Conservation (phyloP, 2,329 filamentous ascomycete species). For the Xylariaceae sp. region DNA sequence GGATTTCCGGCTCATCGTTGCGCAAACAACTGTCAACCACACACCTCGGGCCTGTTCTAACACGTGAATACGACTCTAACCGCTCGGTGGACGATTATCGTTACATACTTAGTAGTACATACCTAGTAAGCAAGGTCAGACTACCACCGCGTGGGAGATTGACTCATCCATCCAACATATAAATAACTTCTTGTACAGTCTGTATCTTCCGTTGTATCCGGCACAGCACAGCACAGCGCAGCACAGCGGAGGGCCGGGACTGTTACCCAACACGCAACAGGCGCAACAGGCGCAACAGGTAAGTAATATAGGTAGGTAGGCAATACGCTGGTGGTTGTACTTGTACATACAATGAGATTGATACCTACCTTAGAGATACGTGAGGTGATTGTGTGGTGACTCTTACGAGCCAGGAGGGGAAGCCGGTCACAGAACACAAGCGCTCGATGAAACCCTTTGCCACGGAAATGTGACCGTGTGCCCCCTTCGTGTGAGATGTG, state of each 20-base stretch:
- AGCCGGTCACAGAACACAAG: constrained; percentile 22
- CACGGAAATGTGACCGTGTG: constrained; percentile 24
- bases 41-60: not conserved
- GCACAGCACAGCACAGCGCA: constrained; percentile 4
- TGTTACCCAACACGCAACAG: not conserved
- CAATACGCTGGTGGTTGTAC: too few species aligned
- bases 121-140: not conserved
- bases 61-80: constrained; percentile 3
- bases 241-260: not conserved
- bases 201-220: constrained; percentile 10
- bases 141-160: not conserved
- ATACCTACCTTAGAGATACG: too few species aligned
- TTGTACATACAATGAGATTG: too few species aligned
- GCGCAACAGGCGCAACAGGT: not conserved
- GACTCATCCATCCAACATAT: not conserved
- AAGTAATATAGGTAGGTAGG: too few species aligned
- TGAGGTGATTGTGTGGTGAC: constrained; percentile 11
- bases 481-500: constrained; percentile 19
- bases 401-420: constrained; percentile 2
- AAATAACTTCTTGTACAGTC: not conserved
- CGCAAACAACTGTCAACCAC: not conserved
- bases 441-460: constrained; percentile 26
- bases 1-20: not conserved
- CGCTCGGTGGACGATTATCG: too few species aligned
- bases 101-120: not conserved